phyloP scores from a whole-genome alignment of 768 basidiomycete species.

The Tylopilus intermedius region DNA sequence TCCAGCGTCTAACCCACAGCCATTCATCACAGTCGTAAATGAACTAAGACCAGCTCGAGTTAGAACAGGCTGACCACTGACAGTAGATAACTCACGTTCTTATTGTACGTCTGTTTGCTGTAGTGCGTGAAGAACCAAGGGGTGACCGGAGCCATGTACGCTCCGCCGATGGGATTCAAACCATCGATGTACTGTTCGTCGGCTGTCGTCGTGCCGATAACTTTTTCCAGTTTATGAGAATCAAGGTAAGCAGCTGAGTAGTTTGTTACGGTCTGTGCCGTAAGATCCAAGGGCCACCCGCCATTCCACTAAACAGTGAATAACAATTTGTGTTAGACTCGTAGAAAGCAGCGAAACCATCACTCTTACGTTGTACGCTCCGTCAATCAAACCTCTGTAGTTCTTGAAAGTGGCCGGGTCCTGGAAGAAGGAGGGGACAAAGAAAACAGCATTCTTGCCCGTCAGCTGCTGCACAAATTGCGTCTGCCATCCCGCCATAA shows the following conservation, averaged over 20 bases:
- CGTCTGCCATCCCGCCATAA: slow-evolving; percentile 52
- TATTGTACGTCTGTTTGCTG: slow-evolving; percentile 58
- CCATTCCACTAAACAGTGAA: slow-evolving; percentile 57
- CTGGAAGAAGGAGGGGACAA: slow-evolving; percentile 68
- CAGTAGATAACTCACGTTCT: slow-evolving; percentile 49
- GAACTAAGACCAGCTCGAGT: slow-evolving; percentile 36
- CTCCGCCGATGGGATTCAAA: slow-evolving; percentile 29
- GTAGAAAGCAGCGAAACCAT: slow-evolving; percentile 2
- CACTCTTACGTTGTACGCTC: slow-evolving; percentile 51
- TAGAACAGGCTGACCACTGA: background rate
- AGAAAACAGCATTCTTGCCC: slow-evolving; percentile 46
- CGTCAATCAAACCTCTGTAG: slow-evolving; percentile 48
- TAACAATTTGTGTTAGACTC: slow-evolving; percentile 7
- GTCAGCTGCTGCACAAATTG: slow-evolving; percentile 48
- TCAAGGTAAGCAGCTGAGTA: slow-evolving; percentile 16
- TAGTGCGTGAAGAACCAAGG: slow-evolving; percentile 84
- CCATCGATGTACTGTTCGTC: slow-evolving; percentile 54
- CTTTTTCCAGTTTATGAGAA: slow-evolving; percentile 20
- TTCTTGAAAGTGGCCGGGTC: slow-evolving; percentile 39
- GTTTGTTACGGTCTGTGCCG: slow-evolving; percentile 17
- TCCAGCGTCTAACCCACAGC: slow-evolving; percentile 64
- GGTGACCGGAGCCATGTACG: slow-evolving; percentile 53
- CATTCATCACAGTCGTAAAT: slow-evolving; percentile 66
- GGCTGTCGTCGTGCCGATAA: slow-evolving; percentile 45
- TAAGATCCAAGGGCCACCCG: slow-evolving; percentile 70